These are phyloP conservation scores for Bassia scoparia DNA, from an alignment of 148 eudicot species.

Conservation along the genomic window DNA sequence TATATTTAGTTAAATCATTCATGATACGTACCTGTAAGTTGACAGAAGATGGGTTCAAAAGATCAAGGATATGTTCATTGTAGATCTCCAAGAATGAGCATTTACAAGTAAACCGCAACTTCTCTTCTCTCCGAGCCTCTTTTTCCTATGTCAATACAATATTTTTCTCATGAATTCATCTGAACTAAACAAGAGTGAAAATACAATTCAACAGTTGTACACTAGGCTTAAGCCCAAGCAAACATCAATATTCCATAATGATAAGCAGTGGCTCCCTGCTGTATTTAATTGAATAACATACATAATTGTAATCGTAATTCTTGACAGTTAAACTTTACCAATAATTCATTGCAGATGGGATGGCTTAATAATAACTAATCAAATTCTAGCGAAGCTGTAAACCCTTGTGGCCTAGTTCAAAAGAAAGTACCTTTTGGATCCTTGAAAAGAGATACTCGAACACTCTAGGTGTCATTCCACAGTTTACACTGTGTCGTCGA, in stretches of 20 bases:
- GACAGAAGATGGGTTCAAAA: constrained; percentile 71
- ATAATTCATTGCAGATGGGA: background rate
- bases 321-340: background rate
- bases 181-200: background rate
- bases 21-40: constrained; percentile 68
- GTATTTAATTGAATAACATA: background rate
- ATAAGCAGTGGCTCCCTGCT: background rate
- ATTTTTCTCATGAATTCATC: background rate
- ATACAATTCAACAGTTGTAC: background rate
- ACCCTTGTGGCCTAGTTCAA: too few species aligned
- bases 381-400: background rate
- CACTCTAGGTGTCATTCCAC: constrained; percentile 98
- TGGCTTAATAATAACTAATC: background rate
- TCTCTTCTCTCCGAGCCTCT: constrained; percentile 94
- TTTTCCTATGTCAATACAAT: constrained; percentile 54
- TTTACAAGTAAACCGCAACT: constrained; percentile 74
- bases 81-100: constrained; percentile 96
- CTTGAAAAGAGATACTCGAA: constrained; percentile 91
- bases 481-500: constrained; percentile 86
- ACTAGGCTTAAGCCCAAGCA: background rate
- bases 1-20: background rate
- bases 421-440: constrained; percentile 68
- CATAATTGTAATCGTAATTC: background rate
- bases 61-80: constrained; percentile 96
- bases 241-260: background rate